A percentile compares a stretch with the other conserved stretches of the same genome.
Evolutionary conservation across 352 stramenopile species (phyloP).

Genomic region (Thalassiosira exigua): DNA sequence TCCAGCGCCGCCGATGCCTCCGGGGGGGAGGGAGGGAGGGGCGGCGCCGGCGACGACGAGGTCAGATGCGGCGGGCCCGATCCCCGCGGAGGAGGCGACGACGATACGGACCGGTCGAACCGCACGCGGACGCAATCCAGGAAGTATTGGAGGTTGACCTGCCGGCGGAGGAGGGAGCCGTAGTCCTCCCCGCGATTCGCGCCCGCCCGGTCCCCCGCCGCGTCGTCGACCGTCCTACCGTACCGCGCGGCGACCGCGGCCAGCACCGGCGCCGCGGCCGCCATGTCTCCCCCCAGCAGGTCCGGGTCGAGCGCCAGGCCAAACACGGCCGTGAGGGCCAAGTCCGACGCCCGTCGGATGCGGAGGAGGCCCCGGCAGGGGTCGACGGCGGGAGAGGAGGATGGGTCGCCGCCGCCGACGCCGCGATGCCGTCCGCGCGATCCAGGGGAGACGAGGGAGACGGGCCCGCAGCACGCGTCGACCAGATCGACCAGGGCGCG

Average conservation of each 20-base stretch:
- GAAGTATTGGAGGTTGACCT: slow-evolving; percentile 84
- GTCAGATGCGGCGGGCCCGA: background rate
- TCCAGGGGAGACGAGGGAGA: too few species aligned
- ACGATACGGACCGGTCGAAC: slow-evolving; percentile 60
- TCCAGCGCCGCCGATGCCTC: slow-evolving; percentile 26
- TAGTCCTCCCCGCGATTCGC: slow-evolving; percentile 51
- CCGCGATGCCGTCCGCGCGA: background rate
- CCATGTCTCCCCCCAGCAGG: slow-evolving; percentile 69
- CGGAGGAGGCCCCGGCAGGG: slow-evolving; percentile 56
- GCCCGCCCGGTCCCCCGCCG: slow-evolving; percentile 14
- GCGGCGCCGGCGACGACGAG: background rate
- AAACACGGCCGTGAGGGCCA: slow-evolving; percentile 78
- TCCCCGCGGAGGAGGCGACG: background rate
- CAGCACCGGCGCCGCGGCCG: slow-evolving; percentile 56
- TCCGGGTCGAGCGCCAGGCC: slow-evolving; percentile 83
- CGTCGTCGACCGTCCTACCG: slow-evolving; percentile 26
- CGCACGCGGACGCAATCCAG: slow-evolving; percentile 78
- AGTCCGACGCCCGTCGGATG: slow-evolving; percentile 77
- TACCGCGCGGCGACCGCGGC: slow-evolving; percentile 65
- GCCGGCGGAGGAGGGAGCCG: slow-evolving; percentile 70
- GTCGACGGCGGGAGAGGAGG: slow-evolving; percentile 18
- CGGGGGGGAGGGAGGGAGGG: background rate
- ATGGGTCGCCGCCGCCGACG: background rate
- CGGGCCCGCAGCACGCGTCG: slow-evolving; percentile 76
- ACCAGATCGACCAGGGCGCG: slow-evolving; percentile 64